Evolutionary conservation across 306 rosid species (phyloP), one percentile per base, ranked within the genome.

Genomic region (Senna tora): DNA sequence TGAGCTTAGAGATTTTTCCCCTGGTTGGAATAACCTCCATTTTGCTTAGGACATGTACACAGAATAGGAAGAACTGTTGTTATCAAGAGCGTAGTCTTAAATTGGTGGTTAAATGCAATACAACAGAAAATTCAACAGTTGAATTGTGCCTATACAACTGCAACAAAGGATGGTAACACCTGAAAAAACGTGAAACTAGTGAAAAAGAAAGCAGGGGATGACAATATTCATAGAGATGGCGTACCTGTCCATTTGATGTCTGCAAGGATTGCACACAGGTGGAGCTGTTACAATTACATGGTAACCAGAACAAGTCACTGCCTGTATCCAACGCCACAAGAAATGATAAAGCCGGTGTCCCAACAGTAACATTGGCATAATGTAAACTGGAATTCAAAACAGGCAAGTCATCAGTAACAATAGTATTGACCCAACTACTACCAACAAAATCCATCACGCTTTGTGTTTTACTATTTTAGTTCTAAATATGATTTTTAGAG

Each of bases 311-410:
- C 76, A 89, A 79, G 82, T 95, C 92, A 67, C 99, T 95, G 2
- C 99, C 99, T 0, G 99, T 95, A 77, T 95, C 99, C 75, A 95
- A 84, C 50, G 97, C 99, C 87, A 95, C 99, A 47, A 91, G 36
- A 72, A 85, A 95, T 5, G 84, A 85, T 63, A 82, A 60, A 10
- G 73, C 72, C 12, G 99, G 99, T 10, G 97, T 89, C 78, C 99
- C 99, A 45, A 95, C 87, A 17, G 96, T 86, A 42, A 95, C 78
- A 80, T 91, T 88, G 47, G 96, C 97, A 73, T 91, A 95, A 63
- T 89, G 90, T 85, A 95, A 86, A 83, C 99, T 95, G 97, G 70
- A 85, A 83, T 47, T 2, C 69, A 65, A 74, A 51, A 21, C 33
- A 43, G 2, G 15, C 0, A 67, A 65, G 65, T 50, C 52, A 67